Percentiles rank a stretch among this genome's conserved stretches.
Evolutionary conservation across 495 filamentous ascomycete genomes (phyloP).

Genomic region (Talaromyces nanjingensis): DNA sequence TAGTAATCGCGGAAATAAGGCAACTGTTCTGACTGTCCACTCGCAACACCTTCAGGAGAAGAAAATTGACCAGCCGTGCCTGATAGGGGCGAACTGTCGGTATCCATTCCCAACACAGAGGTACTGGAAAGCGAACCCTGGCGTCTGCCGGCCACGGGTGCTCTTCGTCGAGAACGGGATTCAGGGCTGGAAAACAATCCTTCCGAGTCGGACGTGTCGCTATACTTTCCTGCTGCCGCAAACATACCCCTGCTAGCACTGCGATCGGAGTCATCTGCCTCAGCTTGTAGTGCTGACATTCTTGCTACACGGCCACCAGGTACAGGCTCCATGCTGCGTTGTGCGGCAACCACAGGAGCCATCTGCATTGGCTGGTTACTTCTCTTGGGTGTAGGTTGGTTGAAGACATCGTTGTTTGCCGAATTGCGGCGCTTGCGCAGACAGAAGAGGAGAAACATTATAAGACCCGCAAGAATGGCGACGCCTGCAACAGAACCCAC

Average conservation of each 20-base stretch:
- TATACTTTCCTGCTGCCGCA: conserved; percentile 45
- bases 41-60: conserved; percentile 73
- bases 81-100: conserved; percentile 67
- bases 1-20: conserved; percentile 98
- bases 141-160: conserved; percentile 63
- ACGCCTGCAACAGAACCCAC: conserved; percentile 70
- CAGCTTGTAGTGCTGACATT: conserved; percentile 87
- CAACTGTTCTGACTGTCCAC: conserved; percentile 90
- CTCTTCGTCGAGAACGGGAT: conserved; percentile 53
- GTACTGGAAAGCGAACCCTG: conserved; percentile 86
- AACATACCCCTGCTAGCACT: conserved; percentile 18
- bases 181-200: conserved; percentile 72
- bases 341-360: conserved; percentile 24
- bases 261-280: conserved; percentile 50
- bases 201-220: conserved; percentile 75
- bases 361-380: conserved; percentile 45
- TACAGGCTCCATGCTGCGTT: conserved; percentile 62
- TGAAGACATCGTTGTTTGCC: conserved; percentile 62
- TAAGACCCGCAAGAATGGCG: conserved; percentile 56
- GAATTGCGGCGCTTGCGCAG: conserved; percentile 52
- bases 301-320: conserved; percentile 87
- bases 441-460: conserved; percentile 54
- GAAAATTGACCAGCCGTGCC: conserved; percentile 70
- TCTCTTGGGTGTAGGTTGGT: conserved; percentile 75
- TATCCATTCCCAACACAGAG: conserved; percentile 64